Percentiles rank a stretch among this genome's conserved stretches.
Evolutionary conservation across 305 asterid genomes (phyloP).

Genomic region (Fraxinus floribunda): DNA sequence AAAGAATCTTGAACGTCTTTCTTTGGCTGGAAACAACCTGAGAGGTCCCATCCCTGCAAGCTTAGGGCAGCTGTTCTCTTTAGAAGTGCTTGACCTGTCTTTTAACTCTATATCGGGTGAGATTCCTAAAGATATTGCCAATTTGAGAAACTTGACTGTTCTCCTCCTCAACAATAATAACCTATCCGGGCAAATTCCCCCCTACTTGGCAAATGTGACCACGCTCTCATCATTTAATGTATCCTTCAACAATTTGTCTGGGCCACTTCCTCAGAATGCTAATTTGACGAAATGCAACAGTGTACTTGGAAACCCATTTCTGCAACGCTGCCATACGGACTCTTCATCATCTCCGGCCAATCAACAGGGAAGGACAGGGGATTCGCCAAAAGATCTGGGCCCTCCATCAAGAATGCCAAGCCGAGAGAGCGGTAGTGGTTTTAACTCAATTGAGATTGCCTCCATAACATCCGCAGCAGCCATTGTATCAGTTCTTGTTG

Average conservation of each 20-base stretch:
- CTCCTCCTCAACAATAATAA: slow-evolving; percentile 67
- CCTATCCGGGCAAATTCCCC: slow-evolving; percentile 67
- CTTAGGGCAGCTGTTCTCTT: slow-evolving; percentile 52
- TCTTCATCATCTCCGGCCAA: slow-evolving; percentile 50
- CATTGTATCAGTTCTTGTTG: slow-evolving; percentile 67
- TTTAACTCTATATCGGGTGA: slow-evolving; percentile 67
- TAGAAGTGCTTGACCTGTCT: slow-evolving; percentile 74
- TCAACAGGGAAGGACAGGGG: slow-evolving; percentile 46
- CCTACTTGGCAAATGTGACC: slow-evolving; percentile 46
- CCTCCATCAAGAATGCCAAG: slow-evolving; percentile 35
- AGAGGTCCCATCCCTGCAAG: slow-evolving; percentile 69
- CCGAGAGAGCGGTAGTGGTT: slow-evolving; percentile 35
- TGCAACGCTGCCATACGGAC: slow-evolving; percentile 46
- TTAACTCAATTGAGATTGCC: slow-evolving; percentile 76
- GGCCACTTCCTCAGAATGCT: slow-evolving; percentile 48
- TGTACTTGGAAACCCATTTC: slow-evolving; percentile 64
- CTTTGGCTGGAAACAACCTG: slow-evolving; percentile 74
- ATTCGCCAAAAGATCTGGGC: slow-evolving; percentile 29
- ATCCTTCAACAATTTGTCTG: slow-evolving; percentile 77
- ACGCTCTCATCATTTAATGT: slow-evolving; percentile 48
- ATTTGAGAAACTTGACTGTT: slow-evolving; percentile 49
- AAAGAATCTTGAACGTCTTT: slow-evolving; percentile 54
- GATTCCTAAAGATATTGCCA: slow-evolving; percentile 62
- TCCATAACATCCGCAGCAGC: slow-evolving; percentile 81
- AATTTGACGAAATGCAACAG: slow-evolving; percentile 55